These are phyloP conservation scores for Didymella arachidicola DNA, from an alignment of 2,329 filamentous ascomycete genomes.

Conservation along the genomic window DNA sequence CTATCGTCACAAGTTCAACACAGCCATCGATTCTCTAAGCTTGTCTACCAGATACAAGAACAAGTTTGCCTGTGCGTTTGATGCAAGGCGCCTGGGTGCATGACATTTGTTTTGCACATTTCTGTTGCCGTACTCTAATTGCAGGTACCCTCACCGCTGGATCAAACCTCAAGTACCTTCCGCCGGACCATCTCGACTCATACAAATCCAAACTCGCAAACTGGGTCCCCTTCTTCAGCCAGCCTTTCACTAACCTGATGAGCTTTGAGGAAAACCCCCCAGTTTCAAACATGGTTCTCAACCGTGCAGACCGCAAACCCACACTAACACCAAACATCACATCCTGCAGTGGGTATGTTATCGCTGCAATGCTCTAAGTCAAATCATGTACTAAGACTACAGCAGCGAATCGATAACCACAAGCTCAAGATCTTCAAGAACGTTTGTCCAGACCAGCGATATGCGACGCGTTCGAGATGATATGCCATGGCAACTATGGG, in stretches of 20 bases:
- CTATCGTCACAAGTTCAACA: slow-evolving; percentile 1
- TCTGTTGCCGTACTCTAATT: neutral
- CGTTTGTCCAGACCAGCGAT: slow-evolving; percentile 10
- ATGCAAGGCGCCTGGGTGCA: slow-evolving; percentile 1
- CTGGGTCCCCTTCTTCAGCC: neutral
- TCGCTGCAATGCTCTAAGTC: no score
- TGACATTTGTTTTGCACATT: slow-evolving; percentile 6
- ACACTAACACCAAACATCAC: slow-evolving; percentile 1
- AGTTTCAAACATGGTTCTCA: slow-evolving; percentile 5
- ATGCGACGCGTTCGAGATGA: slow-evolving; percentile 34
- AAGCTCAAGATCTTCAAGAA: slow-evolving; percentile 18
- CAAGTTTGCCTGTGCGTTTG: neutral
- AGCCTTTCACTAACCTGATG: neutral
- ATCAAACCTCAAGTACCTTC: slow-evolving; percentile 1
- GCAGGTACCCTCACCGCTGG: neutral
- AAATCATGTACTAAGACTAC: neutral
- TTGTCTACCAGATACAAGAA: slow-evolving; percentile 1
- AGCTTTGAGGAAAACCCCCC: neutral
- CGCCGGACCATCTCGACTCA: neutral
- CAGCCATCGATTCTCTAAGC: slow-evolving; percentile 9
- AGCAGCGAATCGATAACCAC: slow-evolving; percentile 7
- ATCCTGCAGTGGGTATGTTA: slow-evolving; percentile 9
- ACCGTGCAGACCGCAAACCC: neutral
- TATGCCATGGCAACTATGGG: slow-evolving; percentile 37
- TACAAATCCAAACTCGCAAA: neutral